Base-by-base conservation (phyloP, 345 rosid genomes). In the Gossypium mustelinum region DNA sequence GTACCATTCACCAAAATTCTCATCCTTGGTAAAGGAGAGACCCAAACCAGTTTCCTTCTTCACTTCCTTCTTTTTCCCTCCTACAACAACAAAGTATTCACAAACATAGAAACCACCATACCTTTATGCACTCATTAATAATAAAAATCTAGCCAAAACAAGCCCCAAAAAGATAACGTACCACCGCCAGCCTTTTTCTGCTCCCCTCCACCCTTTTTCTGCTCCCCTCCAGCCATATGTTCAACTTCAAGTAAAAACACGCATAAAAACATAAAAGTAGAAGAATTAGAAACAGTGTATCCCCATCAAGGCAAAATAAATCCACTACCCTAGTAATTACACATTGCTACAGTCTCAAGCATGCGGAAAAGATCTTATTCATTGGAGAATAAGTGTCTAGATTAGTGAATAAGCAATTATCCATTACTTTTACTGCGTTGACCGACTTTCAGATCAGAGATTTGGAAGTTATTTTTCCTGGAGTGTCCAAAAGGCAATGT, bases 1-100 rank as follows among this genome's bases (percentile, higher is more conserved):
- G 77, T 94, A 92, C 98, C 98, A 94, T 70, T 94, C 98, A 20
- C 98, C 98, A 12, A 94, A 94, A 79, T 91, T 90, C 57, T 89
- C 98, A 60, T 94, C 98, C 81, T 94, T 94, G 82, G 84, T 87
- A 67, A 78, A 66, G 45, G 95, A 85, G 55, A 94, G 95, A 4
- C 98, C 98, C 17, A 94, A 85, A 44, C 98, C 89, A 29, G 98
- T 94, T 82, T 92, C 98, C 80, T 94, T 90, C 90, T 94, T 94
- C 78, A 94, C 97, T 56, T 90, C 97, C 88, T 94, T 94, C 92
- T 88, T 94, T 81, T 86, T 92, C 47, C 93, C 97, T 45, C 86
- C 78, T 62, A 17, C 41, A 58, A 39, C 71, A 25, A 68, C 20
- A 45, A 6, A 44, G 11, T 39, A 73, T 44, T 3, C 2, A 2